Percentiles rank a stretch among this genome's conserved stretches.
Conservation (phyloP, 2,329 filamentous ascomycete genomes). For the Trichoderma atrobrunneum region DNA sequence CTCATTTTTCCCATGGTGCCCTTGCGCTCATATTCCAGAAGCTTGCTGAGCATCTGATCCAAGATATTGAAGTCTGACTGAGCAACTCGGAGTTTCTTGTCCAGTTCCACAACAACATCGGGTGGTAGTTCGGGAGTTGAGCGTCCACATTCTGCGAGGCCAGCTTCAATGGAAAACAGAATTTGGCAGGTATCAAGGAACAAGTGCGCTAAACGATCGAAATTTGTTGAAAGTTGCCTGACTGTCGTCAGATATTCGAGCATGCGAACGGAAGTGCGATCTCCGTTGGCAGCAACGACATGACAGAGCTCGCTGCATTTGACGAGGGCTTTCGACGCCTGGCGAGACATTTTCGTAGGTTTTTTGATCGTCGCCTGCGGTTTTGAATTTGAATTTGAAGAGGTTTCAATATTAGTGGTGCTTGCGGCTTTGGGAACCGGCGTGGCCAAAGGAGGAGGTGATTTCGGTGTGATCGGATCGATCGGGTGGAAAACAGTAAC, state of each 20-base stretch:
- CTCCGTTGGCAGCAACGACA: background rate
- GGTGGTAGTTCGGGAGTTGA: slow-evolving; percentile 52
- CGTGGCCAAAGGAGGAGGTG: background rate
- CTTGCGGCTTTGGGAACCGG: background rate
- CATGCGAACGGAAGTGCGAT: slow-evolving; percentile 36
- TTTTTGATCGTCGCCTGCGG: background rate
- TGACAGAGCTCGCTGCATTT: slow-evolving; percentile 9
- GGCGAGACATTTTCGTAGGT: background rate
- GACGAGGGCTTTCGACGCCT: background rate
- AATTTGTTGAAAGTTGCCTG: slow-evolving; percentile 53
- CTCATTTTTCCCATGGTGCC: slow-evolving; percentile 57
- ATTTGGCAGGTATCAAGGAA: slow-evolving; percentile 66
- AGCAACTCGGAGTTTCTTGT: slow-evolving; percentile 60
- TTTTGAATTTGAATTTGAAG: background rate
- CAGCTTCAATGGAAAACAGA: slow-evolving; percentile 66
- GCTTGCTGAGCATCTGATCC: slow-evolving; percentile 60
- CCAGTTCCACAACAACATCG: slow-evolving; percentile 62
- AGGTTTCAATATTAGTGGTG: background rate
- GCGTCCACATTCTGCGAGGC: slow-evolving; percentile 53
- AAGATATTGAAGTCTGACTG: slow-evolving; percentile 61
- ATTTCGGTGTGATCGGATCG: background rate
- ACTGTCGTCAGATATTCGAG: slow-evolving; percentile 60
- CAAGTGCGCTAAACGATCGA: slow-evolving; percentile 59
- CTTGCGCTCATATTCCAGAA: slow-evolving; percentile 61
- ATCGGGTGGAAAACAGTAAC: background rate